Base-by-base conservation (phyloP, 768 basidiomycete species). In the Antrodiella citrinella region DNA sequence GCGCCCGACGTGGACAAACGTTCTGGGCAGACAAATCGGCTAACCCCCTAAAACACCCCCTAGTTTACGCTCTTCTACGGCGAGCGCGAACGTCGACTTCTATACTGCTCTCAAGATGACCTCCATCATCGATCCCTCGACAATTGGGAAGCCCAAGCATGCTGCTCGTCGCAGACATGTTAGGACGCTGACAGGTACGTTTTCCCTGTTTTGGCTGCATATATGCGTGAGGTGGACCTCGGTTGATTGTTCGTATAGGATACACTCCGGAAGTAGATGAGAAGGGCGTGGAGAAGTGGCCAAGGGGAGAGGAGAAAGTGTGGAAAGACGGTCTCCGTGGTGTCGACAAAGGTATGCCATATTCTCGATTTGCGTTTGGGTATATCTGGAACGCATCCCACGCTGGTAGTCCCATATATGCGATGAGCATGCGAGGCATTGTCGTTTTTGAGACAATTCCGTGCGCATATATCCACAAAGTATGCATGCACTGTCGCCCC, bases 261-360 rank as follows among this genome's bases (percentile, higher is more conserved):
- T 91, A 89, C 61, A 67, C 84, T 2, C 86, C 89, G 3, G 89
- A 91, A 64, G 77, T 77, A 42, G 87, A 91, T 59, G 81, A 75
- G 2, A 64, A 72, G 42, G 89, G 89, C 26, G 82, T 87, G 62
- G 89, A 91, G 63, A 83, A 84, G 66, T 92, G 89, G 89, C 89
- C 89, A 25, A 73, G 72, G 53, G 89, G 89, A 38, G 84, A 91
- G 10, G 87, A 90, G 63, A 72, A 74, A 48, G 72, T 72, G 1
- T 91, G 88, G 88, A 87, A 81, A 63, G 71, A 67, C 18, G 78
- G 74, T 2, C 72, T 79, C 65, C 73, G 84, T 48, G 67, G 64
- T 7, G 66, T 84, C 46, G 78, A 83, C 58, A 73, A 69, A 38
- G 79, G 86, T 83, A 52, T 44, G 49, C 47, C 41, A 9, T 22